Conservation (phyloP, 2,329 filamentous ascomycete genomes). For the Cryoendolithus antarcticus region DNA sequence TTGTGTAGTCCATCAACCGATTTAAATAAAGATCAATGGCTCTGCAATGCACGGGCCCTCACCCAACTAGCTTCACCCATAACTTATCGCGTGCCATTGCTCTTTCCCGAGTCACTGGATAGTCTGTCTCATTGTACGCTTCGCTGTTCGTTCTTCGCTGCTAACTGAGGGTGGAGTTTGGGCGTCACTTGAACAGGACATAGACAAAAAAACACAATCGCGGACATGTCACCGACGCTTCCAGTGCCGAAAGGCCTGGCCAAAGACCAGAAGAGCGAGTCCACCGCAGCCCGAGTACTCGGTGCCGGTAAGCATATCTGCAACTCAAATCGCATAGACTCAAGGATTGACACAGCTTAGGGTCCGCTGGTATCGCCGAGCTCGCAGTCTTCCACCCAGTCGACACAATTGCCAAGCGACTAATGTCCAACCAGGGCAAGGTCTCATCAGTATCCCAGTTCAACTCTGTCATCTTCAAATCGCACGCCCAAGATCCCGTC, state of each 20-base stretch:
- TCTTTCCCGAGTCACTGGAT: too few relatives aligned
- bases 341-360: slow-evolving; percentile 33
- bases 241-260: slow-evolving; percentile 23
- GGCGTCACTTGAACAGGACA: too few relatives aligned
- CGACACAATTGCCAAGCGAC: slow-evolving; percentile 94
- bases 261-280: slow-evolving; percentile 69
- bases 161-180: too few relatives aligned
- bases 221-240: slow-evolving; percentile 16
- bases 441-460: slow-evolving; percentile 51
- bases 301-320: slow-evolving; percentile 63
- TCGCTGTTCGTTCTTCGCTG: too few relatives aligned
- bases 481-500: slow-evolving; percentile 60
- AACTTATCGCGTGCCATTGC: too few relatives aligned
- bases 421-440: slow-evolving; percentile 95
- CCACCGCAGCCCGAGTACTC: slow-evolving; percentile 71
- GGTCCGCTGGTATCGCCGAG: slow-evolving; percentile 85
- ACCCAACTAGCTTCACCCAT: too few relatives aligned
- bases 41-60: too few relatives aligned
- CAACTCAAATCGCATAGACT: neutral
- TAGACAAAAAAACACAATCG: neutral
- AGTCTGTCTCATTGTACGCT: too few relatives aligned
- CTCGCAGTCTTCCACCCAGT: slow-evolving; percentile 89
- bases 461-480: slow-evolving; percentile 88
- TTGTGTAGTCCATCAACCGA: too few relatives aligned
- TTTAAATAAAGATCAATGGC: too few relatives aligned